Evolutionary conservation across 1,284 basidiomycete species (phyloP).

Genomic region (Fomitopsis betulina): DNA sequence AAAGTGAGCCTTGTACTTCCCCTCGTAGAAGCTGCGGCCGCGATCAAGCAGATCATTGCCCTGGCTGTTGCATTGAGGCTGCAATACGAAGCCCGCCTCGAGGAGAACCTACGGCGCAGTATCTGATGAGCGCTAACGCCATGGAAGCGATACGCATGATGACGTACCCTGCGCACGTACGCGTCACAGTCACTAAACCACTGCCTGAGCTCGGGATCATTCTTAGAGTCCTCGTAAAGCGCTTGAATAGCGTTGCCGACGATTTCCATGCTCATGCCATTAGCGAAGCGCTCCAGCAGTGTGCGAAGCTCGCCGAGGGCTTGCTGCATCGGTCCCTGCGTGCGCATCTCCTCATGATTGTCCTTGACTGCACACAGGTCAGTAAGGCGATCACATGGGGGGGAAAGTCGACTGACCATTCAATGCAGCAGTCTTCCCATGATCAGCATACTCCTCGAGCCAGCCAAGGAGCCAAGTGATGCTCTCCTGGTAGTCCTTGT

Average conservation of each 20-base stretch:
- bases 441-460: constrained; percentile 72
- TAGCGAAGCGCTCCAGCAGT: constrained; percentile 90
- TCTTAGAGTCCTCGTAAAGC: constrained; percentile 71
- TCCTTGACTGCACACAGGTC: constrained; percentile 27
- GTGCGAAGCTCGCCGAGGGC: constrained; percentile 68
- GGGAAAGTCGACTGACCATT: constrained; percentile 18
- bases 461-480: constrained; percentile 73
- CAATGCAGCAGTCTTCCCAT: constrained; percentile 49
- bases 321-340: constrained; percentile 51
- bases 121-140: background rate
- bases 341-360: constrained; percentile 24
- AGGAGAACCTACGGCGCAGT: constrained; percentile 53
- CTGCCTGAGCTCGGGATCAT: constrained; percentile 71
- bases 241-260: constrained; percentile 73
- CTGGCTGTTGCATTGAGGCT: constrained; percentile 67
- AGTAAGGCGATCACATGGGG: background rate
- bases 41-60: constrained; percentile 59
- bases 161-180: constrained; percentile 60
- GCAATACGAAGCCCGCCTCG: constrained; percentile 86
- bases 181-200: constrained; percentile 75
- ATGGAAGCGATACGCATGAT: background rate
- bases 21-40: constrained; percentile 78
- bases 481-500: constrained; percentile 85
- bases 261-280: constrained; percentile 60
- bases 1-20: constrained; percentile 83